Evolutionary conservation across 345 rosid genomes (phyloP), one percentile per base, ranked within the genome.

Genomic region (Zanthoxylum bungeanum): DNA sequence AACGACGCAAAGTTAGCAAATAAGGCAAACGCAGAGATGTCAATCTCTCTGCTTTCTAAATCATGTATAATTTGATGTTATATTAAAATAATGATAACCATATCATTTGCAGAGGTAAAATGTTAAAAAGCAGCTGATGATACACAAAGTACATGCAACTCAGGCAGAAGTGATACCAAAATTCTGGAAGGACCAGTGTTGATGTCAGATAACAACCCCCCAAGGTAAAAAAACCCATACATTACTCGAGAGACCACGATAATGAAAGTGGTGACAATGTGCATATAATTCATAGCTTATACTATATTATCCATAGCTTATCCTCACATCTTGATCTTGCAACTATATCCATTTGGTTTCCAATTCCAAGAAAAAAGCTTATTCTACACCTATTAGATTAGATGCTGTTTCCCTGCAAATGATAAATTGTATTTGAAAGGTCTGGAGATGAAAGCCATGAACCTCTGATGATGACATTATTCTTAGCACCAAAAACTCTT

Each of bases 1-100:
- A 75, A 52, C 8, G 65, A 8, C 28, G n/a, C 16, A 74, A 30
- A 46, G 24, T 50, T 59, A 57, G 46, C 46, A 7, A 51, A 68
- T 9, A 63, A 61, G 22, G 30, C 47, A 39, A 12, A 71, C 28
- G 53, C n/a, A 10, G 50, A 24, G 52, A 19, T 42, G 31, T 42
- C 33, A 62, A 69, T 5, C 52, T 58, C 24, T 34, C 21, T 25
- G 5, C 27, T 50, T 67, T 67, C 46, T 7, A 64, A 64, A 27
- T 36, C 14, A 44, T 44, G 33, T 4, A 68, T n/a, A n/a, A n/a
- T n/a, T n/a, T n/a, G 22, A 57, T 1, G 19, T 42, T 7, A 42
- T 44, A 12, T n/a, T 46, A 31, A 7, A 21, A 46, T 27, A 46
- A 21, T 0, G 5, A 31, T 46, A 30, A 66, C 24, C 46, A 0